These are phyloP conservation scores for Chalciporus pseudorubinellus DNA, from an alignment of 768 basidiomycete genomes.

Conservation along the genomic window DNA sequence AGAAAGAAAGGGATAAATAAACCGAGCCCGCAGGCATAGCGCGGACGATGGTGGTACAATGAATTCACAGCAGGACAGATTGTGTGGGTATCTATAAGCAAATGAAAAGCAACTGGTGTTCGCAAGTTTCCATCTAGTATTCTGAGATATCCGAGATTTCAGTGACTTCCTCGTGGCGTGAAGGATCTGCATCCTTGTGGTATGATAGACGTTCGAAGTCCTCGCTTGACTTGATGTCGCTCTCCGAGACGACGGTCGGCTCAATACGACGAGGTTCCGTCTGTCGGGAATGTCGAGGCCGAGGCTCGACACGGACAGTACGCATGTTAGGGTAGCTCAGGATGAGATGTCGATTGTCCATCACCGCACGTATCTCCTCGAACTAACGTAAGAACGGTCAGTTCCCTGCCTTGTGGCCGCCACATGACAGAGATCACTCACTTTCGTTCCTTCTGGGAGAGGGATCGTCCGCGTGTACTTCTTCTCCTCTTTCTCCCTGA, in stretches of 20 bases:
- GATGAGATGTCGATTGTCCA: slow-evolving; percentile 58
- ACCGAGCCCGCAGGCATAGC: slow-evolving; percentile 8
- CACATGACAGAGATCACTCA: slow-evolving; percentile 29
- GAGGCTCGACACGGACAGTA: slow-evolving; percentile 34
- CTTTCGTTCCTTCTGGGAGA: slow-evolving; percentile 70
- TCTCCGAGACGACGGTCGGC: slow-evolving; percentile 32
- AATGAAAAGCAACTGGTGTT: slow-evolving; percentile 1
- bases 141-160: slow-evolving; percentile 30
- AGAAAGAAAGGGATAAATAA: slow-evolving; percentile 21
- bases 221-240: slow-evolving; percentile 28
- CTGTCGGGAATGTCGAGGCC: slow-evolving; percentile 22
- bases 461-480: slow-evolving; percentile 67
- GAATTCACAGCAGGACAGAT: slow-evolving; percentile 8
- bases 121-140: slow-evolving; percentile 24
- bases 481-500: slow-evolving; percentile 62
- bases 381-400: slow-evolving; percentile 43
- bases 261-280: slow-evolving; percentile 31
- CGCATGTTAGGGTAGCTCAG: slow-evolving; percentile 59
- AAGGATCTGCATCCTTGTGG: slow-evolving; percentile 24
- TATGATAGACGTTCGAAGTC: slow-evolving; percentile 27
- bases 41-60: slow-evolving; percentile 17
- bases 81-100: slow-evolving; percentile 7
- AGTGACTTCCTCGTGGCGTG: slow-evolving; percentile 23
- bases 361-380: slow-evolving; percentile 67
- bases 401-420: not conserved